Conservation (phyloP, 352 stramenopile species). For the Globisporangium camurandrum region DNA sequence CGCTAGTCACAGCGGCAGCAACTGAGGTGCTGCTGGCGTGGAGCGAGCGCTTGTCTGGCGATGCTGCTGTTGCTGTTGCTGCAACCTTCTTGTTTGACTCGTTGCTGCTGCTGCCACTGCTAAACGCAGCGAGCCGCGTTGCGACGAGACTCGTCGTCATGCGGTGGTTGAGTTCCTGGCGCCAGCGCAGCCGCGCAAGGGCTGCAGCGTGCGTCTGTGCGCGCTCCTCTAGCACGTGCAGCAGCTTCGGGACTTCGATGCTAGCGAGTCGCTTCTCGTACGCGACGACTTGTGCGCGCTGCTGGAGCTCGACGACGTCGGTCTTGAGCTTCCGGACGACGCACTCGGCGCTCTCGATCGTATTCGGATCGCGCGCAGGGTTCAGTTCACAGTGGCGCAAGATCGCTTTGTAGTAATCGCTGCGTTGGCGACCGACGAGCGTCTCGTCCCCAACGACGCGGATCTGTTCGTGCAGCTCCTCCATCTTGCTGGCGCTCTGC, state of each 20-base stretch:
- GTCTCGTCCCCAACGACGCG: slow-evolving; percentile 52
- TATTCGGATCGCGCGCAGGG: slow-evolving; percentile 67
- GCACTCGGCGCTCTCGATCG: slow-evolving; percentile 61
- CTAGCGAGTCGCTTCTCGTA: slow-evolving; percentile 60
- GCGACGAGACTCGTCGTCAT: slow-evolving; percentile 15
- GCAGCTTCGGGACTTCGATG: slow-evolving; percentile 58
- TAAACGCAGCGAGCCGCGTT: slow-evolving; percentile 1
- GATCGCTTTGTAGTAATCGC: slow-evolving; percentile 78
- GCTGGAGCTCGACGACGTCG: slow-evolving; percentile 60
- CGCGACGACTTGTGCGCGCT: slow-evolving; percentile 57
- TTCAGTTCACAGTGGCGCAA: slow-evolving; percentile 73
- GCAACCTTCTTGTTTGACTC: neutral
- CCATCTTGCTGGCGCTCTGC: slow-evolving; percentile 45
- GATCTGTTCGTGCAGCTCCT: slow-evolving; percentile 63
- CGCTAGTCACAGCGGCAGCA: neutral
- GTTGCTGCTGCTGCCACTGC: neutral
- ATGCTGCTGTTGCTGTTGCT: neutral
- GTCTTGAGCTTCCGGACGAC: slow-evolving; percentile 51
- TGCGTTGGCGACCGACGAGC: slow-evolving; percentile 46
- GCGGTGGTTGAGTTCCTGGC: slow-evolving; percentile 52
- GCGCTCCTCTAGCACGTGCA: slow-evolving; percentile 61
- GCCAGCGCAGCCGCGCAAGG: slow-evolving; percentile 55
- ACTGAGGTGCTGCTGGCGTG: neutral
- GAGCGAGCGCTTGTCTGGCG: neutral
- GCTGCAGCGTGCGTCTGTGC: slow-evolving; percentile 55